Conservation (phyloP, 495 filamentous ascomycete species). For the Talaromyces nanjingensis region DNA sequence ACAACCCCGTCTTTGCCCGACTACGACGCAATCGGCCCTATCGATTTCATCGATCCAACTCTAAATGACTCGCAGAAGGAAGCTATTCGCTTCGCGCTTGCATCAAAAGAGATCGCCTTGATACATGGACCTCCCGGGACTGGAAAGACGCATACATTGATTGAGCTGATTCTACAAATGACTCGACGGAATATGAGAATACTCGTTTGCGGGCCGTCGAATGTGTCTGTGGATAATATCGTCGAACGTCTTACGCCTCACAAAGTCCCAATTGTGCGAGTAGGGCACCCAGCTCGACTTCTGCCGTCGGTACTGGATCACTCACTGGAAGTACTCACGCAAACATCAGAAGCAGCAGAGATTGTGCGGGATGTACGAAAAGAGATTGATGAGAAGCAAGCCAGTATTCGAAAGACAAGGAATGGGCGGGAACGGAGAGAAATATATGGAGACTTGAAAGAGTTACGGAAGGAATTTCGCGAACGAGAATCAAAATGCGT, state of each 20-base stretch:
- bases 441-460: conserved; percentile 80
- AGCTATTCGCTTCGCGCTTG: conserved; percentile 82
- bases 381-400: conserved; percentile 91
- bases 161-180: conserved; percentile 88
- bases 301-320: conserved; percentile 84
- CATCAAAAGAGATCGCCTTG: conserved; percentile 74
- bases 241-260: conserved; percentile 84
- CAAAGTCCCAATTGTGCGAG: conserved; percentile 77
- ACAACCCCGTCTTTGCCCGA: conserved; percentile 30
- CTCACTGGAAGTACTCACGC: conserved; percentile 87
- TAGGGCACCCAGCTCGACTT: conserved; percentile 88
- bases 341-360: conserved; percentile 77
- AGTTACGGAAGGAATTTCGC: conserved; percentile 81
- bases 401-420: conserved; percentile 77
- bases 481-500: conserved; percentile 80
- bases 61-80: conserved; percentile 89
- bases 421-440: conserved; percentile 71
- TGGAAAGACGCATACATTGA: conserved; percentile 94
- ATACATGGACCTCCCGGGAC: conserved; percentile 97
- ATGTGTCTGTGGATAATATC: conserved; percentile 97
- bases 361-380: conserved; percentile 88
- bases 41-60: conserved; percentile 70
- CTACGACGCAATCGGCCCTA: conserved; percentile 48
- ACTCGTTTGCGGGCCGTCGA: conserved; percentile 91
- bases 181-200: conserved; percentile 62